Percentiles rank a stretch among this genome's conserved stretches.
These are phyloP conservation scores for Auxenochlorella pyrenoidosa DNA, from an alignment of 139 green algal species.

Conservation along the genomic window DNA sequence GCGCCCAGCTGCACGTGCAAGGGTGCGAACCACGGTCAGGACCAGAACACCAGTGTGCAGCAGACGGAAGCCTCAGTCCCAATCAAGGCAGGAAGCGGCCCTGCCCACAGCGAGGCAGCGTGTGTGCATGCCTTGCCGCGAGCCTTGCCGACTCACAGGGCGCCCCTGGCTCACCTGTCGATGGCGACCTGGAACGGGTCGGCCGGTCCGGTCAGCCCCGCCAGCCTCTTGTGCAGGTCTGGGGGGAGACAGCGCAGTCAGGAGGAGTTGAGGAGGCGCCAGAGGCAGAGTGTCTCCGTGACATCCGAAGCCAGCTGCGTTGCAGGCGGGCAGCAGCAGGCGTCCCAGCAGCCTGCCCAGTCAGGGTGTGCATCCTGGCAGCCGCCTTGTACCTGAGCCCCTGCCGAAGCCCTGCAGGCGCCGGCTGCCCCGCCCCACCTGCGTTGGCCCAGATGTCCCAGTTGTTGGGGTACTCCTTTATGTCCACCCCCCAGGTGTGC, in stretches of 20 bases:
- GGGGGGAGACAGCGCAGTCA: not conserved
- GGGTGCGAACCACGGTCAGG: conserved; percentile 31
- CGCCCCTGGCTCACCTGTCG: not conserved
- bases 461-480: conserved; percentile 50
- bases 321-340: not conserved
- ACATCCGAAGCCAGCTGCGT: not conserved
- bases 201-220: not conserved
- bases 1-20: conserved; percentile 50
- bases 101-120: no score
- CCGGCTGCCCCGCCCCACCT: not conserved
- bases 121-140: no score
- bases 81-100: no score
- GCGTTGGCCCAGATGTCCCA: conserved; percentile 56
- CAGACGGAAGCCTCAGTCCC: no score
- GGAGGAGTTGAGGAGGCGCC: not conserved
- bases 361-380: no score
- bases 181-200: not conserved
- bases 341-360: not conserved
- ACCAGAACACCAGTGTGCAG: not conserved
- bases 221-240: conserved; percentile 3
- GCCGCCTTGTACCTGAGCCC: no score
- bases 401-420: not conserved
- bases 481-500: conserved; percentile 72
- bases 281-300: not conserved
- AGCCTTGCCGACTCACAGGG: no score